These are phyloP conservation scores for Plenodomus biglobosus DNA, from an alignment of 2,329 filamentous ascomycete species.

Conservation along the genomic window DNA sequence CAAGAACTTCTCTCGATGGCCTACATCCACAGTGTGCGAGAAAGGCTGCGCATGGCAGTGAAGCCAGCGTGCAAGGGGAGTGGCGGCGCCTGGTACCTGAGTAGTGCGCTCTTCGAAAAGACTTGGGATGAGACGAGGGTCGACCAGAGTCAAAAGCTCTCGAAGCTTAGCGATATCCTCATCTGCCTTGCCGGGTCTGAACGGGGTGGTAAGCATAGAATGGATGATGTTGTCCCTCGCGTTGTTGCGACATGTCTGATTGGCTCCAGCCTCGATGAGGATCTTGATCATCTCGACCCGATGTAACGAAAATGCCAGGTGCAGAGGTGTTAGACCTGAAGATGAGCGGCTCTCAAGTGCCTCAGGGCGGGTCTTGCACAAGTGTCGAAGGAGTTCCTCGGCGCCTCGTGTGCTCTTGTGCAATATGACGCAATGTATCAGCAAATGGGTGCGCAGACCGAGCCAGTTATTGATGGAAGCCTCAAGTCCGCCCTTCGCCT, in stretches of 20 bases:
- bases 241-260: conserved; percentile 65
- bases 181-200: conserved; percentile 32
- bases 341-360: conserved; percentile 62
- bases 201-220: conserved; percentile 39
- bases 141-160: conserved; percentile 60
- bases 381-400: conserved; percentile 62
- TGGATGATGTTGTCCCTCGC: conserved; percentile 70
- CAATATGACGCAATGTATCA: conserved; percentile 61
- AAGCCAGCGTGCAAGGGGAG: conserved; percentile 60
- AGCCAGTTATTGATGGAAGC: conserved; percentile 65
- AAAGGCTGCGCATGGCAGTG: neutral
- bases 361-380: conserved; percentile 63
- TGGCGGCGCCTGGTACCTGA: conserved; percentile 56
- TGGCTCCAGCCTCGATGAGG: conserved; percentile 68
- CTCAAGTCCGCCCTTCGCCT: conserved; percentile 64
- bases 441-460: conserved; percentile 47
- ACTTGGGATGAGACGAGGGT: conserved; percentile 57
- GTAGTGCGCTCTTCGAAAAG: conserved; percentile 61
- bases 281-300: conserved; percentile 59
- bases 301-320: conserved; percentile 63
- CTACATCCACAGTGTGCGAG: neutral
- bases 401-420: conserved; percentile 46
- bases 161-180: conserved; percentile 26
- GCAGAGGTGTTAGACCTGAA: conserved; percentile 66
- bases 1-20: conserved; percentile 10